phyloP scores from a whole-genome alignment of 257 asterid species.

The Forsythia suspensa region DNA sequence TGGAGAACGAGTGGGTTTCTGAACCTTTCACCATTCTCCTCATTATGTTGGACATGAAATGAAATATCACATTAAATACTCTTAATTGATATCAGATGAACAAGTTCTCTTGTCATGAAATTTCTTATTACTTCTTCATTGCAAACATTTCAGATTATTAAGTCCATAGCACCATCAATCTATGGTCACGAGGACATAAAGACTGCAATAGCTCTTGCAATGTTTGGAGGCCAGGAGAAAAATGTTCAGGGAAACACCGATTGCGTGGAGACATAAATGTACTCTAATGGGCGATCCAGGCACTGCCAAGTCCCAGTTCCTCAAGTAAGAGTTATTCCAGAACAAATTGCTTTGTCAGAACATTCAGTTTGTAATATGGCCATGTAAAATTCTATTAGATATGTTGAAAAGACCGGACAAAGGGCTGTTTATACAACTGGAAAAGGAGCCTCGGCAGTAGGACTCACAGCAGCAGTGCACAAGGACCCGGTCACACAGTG shows the following conservation, averaged over 20 bases:
- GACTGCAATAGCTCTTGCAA: constrained; percentile 94
- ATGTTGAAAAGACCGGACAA: constrained; percentile 93
- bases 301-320: constrained; percentile 98
- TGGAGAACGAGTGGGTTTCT: constrained; percentile 72
- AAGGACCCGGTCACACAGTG: constrained; percentile 98
- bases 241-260: constrained; percentile 88
- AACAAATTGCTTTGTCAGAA: constrained; percentile 18
- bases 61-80: neutral
- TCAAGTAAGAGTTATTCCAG: constrained; percentile 58
- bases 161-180: constrained; percentile 97
- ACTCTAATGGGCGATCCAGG: constrained; percentile 98
- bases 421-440: constrained; percentile 99
- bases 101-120: neutral
- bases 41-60: neutral
- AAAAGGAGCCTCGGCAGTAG: constrained; percentile 99
- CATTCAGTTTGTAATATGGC: constrained; percentile 13
- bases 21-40: neutral
- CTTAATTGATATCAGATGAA: neutral
- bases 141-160: constrained; percentile 51
- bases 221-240: constrained; percentile 99
- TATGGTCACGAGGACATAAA: constrained; percentile 97
- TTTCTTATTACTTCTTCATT: constrained; percentile 2
- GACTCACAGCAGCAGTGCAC: constrained; percentile 98
- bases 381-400: constrained; percentile 41
- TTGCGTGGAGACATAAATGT: constrained; percentile 93